Base-by-base conservation (phyloP, 129 eudicot species). In the Kitagawia praeruptora region DNA sequence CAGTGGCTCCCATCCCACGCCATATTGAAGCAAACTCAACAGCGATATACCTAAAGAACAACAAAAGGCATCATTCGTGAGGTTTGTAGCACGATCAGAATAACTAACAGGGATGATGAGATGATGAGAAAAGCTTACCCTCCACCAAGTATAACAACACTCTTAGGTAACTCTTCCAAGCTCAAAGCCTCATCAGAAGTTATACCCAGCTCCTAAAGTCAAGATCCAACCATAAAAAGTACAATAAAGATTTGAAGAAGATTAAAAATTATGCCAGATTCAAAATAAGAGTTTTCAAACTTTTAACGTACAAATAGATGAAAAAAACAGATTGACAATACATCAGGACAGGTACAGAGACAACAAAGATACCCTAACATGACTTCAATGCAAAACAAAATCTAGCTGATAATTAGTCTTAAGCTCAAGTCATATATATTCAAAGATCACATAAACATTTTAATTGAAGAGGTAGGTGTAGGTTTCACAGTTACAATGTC, bases 11-110 rank as follows among this genome's bases (percentile, higher is more conserved):
- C 97, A 92, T 95, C 79, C 98, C 98, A 80, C 96, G 93, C 98
- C 98, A 95, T 81, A 95, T 95, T 71, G 98, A 95, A 88, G 98
- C 98, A 90, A 95, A 95, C 83, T 95, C 98, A 83, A 92, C 98
- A 84, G 98, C 97, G 85, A 95, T 92, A 78, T 95, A 95, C 87
- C 97, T 94, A 81, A 18, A 79, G 51, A 78, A 44, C 70, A 37
- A 47, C 72, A 47, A 81, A 56, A 83, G 77, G 70, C 80, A 25
- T 49, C 8, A 80, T 28, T 67, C n/a, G 61, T 15, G 10, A 34
- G 25, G 70, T 56, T 44, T n/a, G 10, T 61, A 41, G 44, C n/a
- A 64, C 77, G 64, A 51, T 58, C 45, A 6, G 48, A 40, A n/a
- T n/a, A 45, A 77, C 31, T 67, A 78, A 42, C 45, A 74, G 19